Base-by-base conservation (phyloP, 192 early-diverging fungal genomes). In the Podila epigama region DNA sequence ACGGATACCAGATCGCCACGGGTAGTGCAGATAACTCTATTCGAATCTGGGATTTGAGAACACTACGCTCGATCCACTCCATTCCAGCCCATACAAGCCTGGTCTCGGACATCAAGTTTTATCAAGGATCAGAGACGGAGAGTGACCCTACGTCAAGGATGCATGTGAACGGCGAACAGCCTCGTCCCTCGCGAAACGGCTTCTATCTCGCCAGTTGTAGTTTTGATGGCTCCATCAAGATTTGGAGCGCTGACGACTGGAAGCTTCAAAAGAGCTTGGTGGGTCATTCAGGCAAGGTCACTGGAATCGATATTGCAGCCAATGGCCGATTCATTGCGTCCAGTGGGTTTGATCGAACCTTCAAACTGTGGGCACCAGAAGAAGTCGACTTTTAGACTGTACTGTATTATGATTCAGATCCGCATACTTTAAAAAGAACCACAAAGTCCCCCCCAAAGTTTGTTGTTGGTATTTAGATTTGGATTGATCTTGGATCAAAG, bases 221-320 rank as follows among this genome's bases (percentile, higher is more conserved):
- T 37, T 97, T 95, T 75, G 97, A 99, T 65, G 95, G 96, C 1
- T 89, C 93, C 9, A 86, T 96, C 51, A 99, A 96, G 72, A 75
- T 99, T 7, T 99, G 95, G 93, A 91, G 91, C 28, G 91, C 90
- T 16, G 97, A 96, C 40, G 96, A 98, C 73, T 99, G 90, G 87
- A 95, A 94, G 75, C 87, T 95, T 52, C 81, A 97, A 59, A 95
- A 93, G 68, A 91, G 89, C 37, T 83, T 99, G 54, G 85, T 90
- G 18, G 97, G 96, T 0, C 89, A 97, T 59, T 92, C 95, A 44
- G 92, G 93, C 58, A 96, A 95, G 70, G 93, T 99, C 1, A 94
- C 94, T 86, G 83, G 91, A 51, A 81, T 95, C 15, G 97, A 99
- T 80, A 83, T 98, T 28, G 90, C 91, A 3, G 20, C 70, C 77